Conservation (phyloP, 1,284 basidiomycete genomes). For the Microbotryomycetes sp. region DNA sequence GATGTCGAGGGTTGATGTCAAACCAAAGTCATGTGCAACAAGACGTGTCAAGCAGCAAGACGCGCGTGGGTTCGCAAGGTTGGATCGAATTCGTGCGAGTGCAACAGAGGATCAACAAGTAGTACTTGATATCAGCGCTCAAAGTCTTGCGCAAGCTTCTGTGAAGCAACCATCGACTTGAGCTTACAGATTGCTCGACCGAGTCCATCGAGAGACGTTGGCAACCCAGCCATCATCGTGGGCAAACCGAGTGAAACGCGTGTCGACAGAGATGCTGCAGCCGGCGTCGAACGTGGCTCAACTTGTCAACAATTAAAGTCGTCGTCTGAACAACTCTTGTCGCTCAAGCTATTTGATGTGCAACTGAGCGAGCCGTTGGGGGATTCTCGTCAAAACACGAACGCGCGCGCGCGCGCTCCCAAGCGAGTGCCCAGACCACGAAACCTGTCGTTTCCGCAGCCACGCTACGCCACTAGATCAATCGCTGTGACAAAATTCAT, state of each 20-base stretch:
- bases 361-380: too few relatives aligned
- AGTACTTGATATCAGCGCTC: too few relatives aligned
- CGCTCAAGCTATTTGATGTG: too few relatives aligned
- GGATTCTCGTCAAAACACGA: too few relatives aligned
- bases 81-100: background rate
- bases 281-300: background rate
- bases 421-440: too few relatives aligned
- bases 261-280: background rate
- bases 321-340: too few relatives aligned
- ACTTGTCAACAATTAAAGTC: too few relatives aligned
- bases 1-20: background rate
- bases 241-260: background rate
- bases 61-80: background rate
- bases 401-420: too few relatives aligned
- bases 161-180: background rate
- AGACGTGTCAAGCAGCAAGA: background rate
- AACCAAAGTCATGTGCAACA: background rate
- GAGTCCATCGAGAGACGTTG: conserved; percentile 22
- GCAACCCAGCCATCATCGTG: conserved; percentile 16
- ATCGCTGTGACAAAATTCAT: too few relatives aligned
- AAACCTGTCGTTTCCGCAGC: too few relatives aligned
- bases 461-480: too few relatives aligned
- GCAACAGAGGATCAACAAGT: background rate
- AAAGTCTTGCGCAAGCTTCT: background rate
- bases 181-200: conserved; percentile 22